Conservation (phyloP, 805 yeast genomes). For the Starmerella vitae region DNA sequence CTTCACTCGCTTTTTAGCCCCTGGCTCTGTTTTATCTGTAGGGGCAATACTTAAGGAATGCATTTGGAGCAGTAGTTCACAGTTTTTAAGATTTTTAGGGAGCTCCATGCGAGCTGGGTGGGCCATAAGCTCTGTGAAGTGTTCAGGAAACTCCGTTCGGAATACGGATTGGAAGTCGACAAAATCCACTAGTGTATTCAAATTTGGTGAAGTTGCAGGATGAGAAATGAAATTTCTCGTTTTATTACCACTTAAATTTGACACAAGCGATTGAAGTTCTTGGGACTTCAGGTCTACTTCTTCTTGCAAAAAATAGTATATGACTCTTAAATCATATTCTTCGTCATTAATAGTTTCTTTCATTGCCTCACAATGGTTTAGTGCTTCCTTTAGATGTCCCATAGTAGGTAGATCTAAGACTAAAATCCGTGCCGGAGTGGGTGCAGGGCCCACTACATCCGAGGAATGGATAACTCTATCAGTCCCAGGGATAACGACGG, state of each 20-base stretch:
- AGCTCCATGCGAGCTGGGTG: constrained; percentile 11
- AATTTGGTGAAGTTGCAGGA: constrained; percentile 45
- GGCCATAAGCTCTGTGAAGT: constrained; percentile 20
- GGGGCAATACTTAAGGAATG: constrained; percentile 12
- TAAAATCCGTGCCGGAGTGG: constrained; percentile 45
- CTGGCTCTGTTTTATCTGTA: not conserved
- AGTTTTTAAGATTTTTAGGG: constrained; percentile 4
- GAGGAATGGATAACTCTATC: constrained; percentile 38
- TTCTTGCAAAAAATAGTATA: constrained; percentile 68
- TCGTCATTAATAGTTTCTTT: not conserved
- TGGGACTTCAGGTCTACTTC: constrained; percentile 34
- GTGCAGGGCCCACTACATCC: constrained; percentile 57
- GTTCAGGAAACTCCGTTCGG: constrained; percentile 23
- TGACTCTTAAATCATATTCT: constrained; percentile 30
- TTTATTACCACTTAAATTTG: constrained; percentile 28
- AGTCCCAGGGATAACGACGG: constrained; percentile 31
- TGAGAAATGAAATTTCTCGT: constrained; percentile 61
- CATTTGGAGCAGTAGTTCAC: constrained; percentile 2
- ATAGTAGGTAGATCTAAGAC: constrained; percentile 59
- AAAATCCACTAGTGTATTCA: constrained; percentile 44
- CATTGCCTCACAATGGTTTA: constrained; percentile 2
- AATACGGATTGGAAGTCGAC: constrained; percentile 28
- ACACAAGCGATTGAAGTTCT: constrained; percentile 6
- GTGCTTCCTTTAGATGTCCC: constrained; percentile 31
- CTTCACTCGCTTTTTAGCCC: not conserved